A percentile compares a stretch with the other conserved stretches of the same genome.
These are phyloP conservation scores for Globomyces pollinis-pini DNA, from an alignment of 192 early-diverging fungal species.

Conservation along the genomic window DNA sequence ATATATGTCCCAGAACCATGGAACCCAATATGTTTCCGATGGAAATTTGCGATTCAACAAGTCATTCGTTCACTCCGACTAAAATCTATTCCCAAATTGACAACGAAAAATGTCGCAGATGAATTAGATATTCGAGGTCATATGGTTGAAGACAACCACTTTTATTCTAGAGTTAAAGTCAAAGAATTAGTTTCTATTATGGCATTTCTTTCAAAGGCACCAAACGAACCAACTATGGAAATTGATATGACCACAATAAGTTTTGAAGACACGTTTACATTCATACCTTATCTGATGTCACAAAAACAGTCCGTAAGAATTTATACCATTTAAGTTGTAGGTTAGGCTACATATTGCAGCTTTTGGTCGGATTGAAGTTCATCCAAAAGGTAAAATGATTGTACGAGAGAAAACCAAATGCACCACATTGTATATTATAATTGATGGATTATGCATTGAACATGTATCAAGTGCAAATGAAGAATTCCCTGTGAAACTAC, in stretches of 20 bases:
- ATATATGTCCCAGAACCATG: neutral
- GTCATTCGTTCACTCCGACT: neutral
- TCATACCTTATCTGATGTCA: neutral
- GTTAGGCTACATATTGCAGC: conserved; percentile 1
- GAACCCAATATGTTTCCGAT: neutral
- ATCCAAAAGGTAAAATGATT: neutral
- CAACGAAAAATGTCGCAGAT: neutral
- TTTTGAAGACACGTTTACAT: neutral
- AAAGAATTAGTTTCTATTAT: neutral
- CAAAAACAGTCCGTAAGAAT: neutral
- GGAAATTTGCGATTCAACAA: conserved; percentile 1
- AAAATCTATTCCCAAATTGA: neutral
- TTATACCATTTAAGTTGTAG: neutral
- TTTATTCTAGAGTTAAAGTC: too few species aligned
- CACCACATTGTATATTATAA: neutral
- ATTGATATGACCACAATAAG: neutral
- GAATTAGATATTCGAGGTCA: too few species aligned
- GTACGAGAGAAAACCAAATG: neutral
- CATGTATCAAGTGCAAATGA: neutral
- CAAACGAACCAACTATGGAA: neutral
- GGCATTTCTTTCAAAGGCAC: neutral
- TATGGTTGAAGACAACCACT: too few species aligned
- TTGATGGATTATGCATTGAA: neutral
- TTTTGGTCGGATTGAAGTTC: neutral
- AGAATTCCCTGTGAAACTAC: neutral